A percentile compares a stretch with the other conserved stretches of the same genome.
These are phyloP conservation scores for Colletotrichum neosansevieriae DNA, from an alignment of 2,329 filamentous ascomycete genomes.

Conservation along the genomic window DNA sequence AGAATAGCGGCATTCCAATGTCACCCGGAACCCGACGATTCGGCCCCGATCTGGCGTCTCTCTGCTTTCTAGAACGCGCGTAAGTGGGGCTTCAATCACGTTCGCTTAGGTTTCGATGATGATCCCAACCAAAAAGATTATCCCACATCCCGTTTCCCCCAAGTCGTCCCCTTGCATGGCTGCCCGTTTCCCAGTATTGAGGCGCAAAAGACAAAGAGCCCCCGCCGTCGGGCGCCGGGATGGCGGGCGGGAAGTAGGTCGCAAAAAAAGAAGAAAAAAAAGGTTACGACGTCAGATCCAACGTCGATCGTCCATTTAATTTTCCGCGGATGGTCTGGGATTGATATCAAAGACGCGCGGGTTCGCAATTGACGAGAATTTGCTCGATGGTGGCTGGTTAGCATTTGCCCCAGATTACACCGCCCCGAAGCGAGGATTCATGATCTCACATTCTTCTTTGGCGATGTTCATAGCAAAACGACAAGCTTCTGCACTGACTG, in stretches of 20 bases:
- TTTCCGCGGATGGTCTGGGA: neutral
- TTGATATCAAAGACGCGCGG: neutral
- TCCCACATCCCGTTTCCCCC: constrained; percentile 1
- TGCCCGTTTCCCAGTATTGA: neutral
- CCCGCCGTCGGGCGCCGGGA: neutral
- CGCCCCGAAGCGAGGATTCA: too few relatives aligned
- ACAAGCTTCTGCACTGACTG: neutral
- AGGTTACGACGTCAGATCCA: constrained; percentile 8
- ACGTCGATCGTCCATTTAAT: neutral
- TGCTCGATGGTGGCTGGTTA: neutral
- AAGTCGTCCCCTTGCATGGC: neutral
- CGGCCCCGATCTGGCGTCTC: neutral
- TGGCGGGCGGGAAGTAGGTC: neutral
- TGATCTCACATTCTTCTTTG: neutral
- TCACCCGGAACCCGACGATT: neutral
- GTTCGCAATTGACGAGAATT: constrained; percentile 8
- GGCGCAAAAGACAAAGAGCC: neutral
- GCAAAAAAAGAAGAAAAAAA: neutral
- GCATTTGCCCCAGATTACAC: too few relatives aligned
- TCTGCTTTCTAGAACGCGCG: neutral
- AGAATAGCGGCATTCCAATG: neutral
- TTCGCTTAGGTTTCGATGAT: neutral
- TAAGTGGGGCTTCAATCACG: constrained; percentile 3
- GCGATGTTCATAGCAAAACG: neutral
- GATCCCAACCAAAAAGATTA: neutral